Percentiles rank a stretch among this genome's conserved stretches.
phyloP scores from a whole-genome alignment of 805 yeast genomes.

The Ogataea glucozyma region DNA sequence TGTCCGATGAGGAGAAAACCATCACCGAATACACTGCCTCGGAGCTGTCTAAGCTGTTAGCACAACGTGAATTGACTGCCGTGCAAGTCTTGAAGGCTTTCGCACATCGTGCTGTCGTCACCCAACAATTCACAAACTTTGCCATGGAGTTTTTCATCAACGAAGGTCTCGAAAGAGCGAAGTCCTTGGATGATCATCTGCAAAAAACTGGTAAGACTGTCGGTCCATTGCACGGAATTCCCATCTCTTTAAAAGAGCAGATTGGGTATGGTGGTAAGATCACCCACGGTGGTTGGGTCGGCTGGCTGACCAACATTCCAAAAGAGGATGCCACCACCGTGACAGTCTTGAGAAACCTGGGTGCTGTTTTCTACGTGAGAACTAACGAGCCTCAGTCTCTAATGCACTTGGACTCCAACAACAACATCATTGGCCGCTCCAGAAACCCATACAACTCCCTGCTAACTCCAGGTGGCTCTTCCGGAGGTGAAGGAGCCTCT shows the following conservation, averaged over 20 bases:
- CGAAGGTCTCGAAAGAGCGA: constrained; percentile 60
- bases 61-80: constrained; percentile 48
- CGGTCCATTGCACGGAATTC: constrained; percentile 73
- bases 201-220: constrained; percentile 49
- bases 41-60: constrained; percentile 44
- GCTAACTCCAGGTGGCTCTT: constrained; percentile 69
- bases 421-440: constrained; percentile 60
- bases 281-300: constrained; percentile 63
- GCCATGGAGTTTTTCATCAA: constrained; percentile 57
- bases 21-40: constrained; percentile 48
- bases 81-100: constrained; percentile 59
- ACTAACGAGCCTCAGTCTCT: constrained; percentile 69
- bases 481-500: constrained; percentile 71
- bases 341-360: constrained; percentile 49
- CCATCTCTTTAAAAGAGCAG: constrained; percentile 69
- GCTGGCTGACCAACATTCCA: constrained; percentile 48
- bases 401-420: constrained; percentile 67
- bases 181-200: constrained; percentile 55
- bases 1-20: constrained; percentile 38
- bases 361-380: constrained; percentile 64
- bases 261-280: constrained; percentile 52
- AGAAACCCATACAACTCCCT: constrained; percentile 58
- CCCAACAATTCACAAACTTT: constrained; percentile 61
- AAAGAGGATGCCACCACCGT: constrained; percentile 47
- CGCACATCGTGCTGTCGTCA: constrained; percentile 62